A percentile compares a stretch with the other conserved stretches of the same genome.
Conservation (phyloP, 352 stramenopile genomes). For the Globisporangium camurandrum region DNA sequence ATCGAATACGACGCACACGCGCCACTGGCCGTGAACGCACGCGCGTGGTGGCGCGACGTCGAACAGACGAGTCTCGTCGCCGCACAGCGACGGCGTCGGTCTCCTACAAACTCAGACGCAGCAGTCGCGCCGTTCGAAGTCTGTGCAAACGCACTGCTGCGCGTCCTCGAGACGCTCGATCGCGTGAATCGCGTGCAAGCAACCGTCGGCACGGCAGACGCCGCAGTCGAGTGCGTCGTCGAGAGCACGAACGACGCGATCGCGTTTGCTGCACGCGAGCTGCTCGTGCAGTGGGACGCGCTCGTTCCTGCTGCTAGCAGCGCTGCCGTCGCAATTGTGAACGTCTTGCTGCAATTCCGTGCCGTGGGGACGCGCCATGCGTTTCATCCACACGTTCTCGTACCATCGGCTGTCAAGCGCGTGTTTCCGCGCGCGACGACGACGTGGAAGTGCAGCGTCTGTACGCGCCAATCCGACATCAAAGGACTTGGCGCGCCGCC, state of each 20-base stretch:
- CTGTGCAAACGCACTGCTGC: slow-evolving; percentile 10
- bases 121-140: slow-evolving; percentile 4
- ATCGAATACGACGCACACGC: slow-evolving; percentile 24
- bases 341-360: slow-evolving; percentile 24
- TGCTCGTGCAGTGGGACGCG: slow-evolving; percentile 24
- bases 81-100: not conserved
- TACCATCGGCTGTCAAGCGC: slow-evolving; percentile 21
- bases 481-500: slow-evolving; percentile 10
- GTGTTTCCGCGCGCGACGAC: slow-evolving; percentile 20
- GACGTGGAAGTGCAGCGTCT: slow-evolving; percentile 34
- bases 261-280: slow-evolving; percentile 17
- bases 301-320: slow-evolving; percentile 7
- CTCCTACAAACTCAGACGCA: not conserved
- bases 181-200: slow-evolving; percentile 8
- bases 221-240: not conserved
- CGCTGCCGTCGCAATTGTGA: slow-evolving; percentile 25
- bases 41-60: slow-evolving; percentile 38
- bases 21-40: slow-evolving; percentile 22
- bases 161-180: slow-evolving; percentile 14
- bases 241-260: slow-evolving; percentile 19
- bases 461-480: slow-evolving; percentile 19
- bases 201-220: not conserved
- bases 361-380: slow-evolving; percentile 21
- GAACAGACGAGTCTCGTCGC: slow-evolving; percentile 19
- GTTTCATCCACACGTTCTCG: slow-evolving; percentile 33